Percentiles rank a stretch among this genome's conserved stretches.
Conservation (phyloP, 805 yeast genomes). For the Maudiozyma barnettii region DNA sequence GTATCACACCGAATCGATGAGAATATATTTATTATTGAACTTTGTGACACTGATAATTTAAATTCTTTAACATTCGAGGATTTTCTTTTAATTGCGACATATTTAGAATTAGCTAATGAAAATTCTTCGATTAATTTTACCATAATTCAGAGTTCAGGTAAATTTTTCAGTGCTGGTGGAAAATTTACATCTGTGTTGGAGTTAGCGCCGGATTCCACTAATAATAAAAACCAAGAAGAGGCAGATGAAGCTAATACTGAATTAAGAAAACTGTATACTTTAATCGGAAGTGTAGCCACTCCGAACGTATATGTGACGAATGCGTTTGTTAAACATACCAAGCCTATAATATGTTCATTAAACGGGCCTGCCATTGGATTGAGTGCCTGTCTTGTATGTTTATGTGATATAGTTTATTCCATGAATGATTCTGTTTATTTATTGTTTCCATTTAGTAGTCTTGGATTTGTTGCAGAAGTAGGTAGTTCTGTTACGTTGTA, state of each 20-base stretch:
- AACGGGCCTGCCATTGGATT: conserved; percentile 87
- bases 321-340: conserved; percentile 57
- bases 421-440: conserved; percentile 48
- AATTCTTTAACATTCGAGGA: conserved; percentile 64
- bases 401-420: conserved; percentile 67
- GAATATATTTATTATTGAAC: conserved; percentile 47
- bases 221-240: background rate
- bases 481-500: conserved; percentile 60
- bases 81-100: conserved; percentile 48
- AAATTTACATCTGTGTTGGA: conserved; percentile 29
- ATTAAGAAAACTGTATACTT: conserved; percentile 22
- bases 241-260: background rate
- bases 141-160: conserved; percentile 58
- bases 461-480: conserved; percentile 79
- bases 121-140: conserved; percentile 58
- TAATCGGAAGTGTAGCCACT: conserved; percentile 46
- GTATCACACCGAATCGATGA: conserved; percentile 11
- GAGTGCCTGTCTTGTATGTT: conserved; percentile 56
- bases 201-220: conserved; percentile 1
- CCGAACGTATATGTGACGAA: conserved; percentile 61
- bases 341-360: conserved; percentile 59
- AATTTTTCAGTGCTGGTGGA: conserved; percentile 79
- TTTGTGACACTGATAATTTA: conserved; percentile 50
- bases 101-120: conserved; percentile 50
- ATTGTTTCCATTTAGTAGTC: conserved; percentile 68